These are phyloP conservation scores for Russula griseocarnosa DNA, from an alignment of 768 basidiomycete genomes.

Conservation along the genomic window DNA sequence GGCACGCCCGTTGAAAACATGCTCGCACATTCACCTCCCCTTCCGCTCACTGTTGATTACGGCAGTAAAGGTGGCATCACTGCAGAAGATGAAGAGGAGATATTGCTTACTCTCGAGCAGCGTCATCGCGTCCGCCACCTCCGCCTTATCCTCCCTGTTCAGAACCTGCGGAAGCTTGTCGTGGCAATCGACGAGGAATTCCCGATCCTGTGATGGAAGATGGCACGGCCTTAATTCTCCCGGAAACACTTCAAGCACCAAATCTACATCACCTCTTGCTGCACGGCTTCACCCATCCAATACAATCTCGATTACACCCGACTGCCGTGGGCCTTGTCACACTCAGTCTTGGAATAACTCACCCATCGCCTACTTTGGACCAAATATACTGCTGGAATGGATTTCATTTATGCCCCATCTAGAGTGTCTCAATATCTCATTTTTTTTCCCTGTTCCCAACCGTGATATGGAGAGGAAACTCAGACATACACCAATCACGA, in stretches of 20 bases:
- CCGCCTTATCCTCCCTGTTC: not conserved
- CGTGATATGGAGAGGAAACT: not conserved
- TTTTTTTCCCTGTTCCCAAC: not conserved
- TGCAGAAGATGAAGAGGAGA: not conserved
- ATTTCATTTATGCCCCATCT: not conserved
- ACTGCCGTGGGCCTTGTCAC: not conserved
- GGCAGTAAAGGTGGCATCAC: too few relatives aligned
- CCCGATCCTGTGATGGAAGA: accelerated
- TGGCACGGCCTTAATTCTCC: not conserved
- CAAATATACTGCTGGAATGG: not conserved
- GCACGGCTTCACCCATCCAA: not conserved
- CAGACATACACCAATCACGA: not conserved
- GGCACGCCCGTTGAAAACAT: too few relatives aligned
- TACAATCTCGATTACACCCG: not conserved
- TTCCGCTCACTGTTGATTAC: too few relatives aligned
- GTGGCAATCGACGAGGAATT: not conserved
- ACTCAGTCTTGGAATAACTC: not conserved
- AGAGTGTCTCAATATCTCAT: not conserved
- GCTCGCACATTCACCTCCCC: too few relatives aligned
- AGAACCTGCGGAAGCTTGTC: not conserved
- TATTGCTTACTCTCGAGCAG: not conserved
- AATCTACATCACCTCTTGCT: not conserved
- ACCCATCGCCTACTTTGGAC: not conserved
- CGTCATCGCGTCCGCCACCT: not conserved
- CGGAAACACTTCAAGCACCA: not conserved